Conservation (phyloP, 192 early-diverging fungal species). For the Gigaspora rosea region DNA sequence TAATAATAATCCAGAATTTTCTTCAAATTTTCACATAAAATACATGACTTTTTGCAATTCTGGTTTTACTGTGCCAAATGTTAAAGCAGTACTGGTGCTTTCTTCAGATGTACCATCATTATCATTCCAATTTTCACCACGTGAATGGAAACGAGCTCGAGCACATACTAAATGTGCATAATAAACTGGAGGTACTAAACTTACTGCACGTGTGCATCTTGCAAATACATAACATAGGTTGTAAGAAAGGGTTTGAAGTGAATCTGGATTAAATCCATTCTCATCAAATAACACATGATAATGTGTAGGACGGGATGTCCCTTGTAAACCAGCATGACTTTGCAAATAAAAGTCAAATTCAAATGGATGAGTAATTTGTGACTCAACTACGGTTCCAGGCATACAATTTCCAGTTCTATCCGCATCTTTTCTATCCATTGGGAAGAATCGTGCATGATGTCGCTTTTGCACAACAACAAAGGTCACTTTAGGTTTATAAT, state of each 20-base stretch:
- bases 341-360: conserved; percentile 87
- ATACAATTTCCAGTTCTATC: conserved; percentile 76
- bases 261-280: conserved; percentile 75
- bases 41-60: conserved; percentile 39
- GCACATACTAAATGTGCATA: conserved; percentile 85
- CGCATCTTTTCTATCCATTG: conserved; percentile 53
- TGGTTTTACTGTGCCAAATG: conserved; percentile 40
- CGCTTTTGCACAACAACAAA: conserved; percentile 83
- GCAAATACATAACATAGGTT: conserved; percentile 88
- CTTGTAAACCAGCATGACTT: conserved; percentile 91
- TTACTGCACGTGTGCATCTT: conserved; percentile 84
- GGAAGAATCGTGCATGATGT: conserved; percentile 84
- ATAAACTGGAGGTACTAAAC: conserved; percentile 63
- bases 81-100: background rate
- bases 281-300: conserved; percentile 92
- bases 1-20: too few relatives aligned
- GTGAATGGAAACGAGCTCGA: conserved; percentile 80
- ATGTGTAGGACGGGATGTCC: conserved; percentile 89
- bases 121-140: conserved; percentile 56
- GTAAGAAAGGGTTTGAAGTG: conserved; percentile 85
- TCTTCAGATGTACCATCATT: conserved; percentile 30
- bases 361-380: conserved; percentile 65
- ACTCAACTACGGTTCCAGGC: conserved; percentile 79
- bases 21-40: background rate
- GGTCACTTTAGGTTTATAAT: conserved; percentile 77